These are phyloP conservation scores for Neurospora sublineolata DNA, from an alignment of 495 filamentous ascomycete species.

Conservation along the genomic window DNA sequence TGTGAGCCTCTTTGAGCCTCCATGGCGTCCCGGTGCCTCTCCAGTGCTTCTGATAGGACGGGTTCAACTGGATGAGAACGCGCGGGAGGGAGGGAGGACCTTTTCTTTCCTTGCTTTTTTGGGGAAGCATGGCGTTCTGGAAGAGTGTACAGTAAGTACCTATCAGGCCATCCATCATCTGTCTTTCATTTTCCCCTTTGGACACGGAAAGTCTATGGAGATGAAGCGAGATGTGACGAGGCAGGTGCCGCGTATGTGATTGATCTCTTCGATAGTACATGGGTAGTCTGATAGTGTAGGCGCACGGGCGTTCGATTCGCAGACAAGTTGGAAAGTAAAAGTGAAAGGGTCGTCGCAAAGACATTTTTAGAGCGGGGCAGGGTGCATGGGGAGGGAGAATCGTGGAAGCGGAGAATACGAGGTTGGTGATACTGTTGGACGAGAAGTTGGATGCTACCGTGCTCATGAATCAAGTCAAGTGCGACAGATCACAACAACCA, in stretches of 20 bases:
- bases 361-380: neutral
- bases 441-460: neutral
- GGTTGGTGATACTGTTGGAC: neutral
- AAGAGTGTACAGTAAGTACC: neutral
- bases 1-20: neutral
- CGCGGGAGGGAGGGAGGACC: neutral
- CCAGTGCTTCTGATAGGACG: neutral
- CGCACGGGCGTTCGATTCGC: neutral
- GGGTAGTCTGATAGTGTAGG: neutral
- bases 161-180: neutral
- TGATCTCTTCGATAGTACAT: neutral
- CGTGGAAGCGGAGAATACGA: neutral
- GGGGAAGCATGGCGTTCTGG: neutral
- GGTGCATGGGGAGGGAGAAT: neutral
- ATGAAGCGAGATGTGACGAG: neutral
- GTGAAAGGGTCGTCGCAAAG: neutral
- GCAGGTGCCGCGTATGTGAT: neutral
- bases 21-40: neutral
- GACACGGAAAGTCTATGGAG: neutral
- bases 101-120: neutral
- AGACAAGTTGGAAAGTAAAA: neutral
- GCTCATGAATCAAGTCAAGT: neutral
- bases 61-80: neutral
- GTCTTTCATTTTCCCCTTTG: neutral
- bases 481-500: neutral